Base-by-base conservation (phyloP, 768 basidiomycete species). In the Rhodotorula toruloides region DNA sequence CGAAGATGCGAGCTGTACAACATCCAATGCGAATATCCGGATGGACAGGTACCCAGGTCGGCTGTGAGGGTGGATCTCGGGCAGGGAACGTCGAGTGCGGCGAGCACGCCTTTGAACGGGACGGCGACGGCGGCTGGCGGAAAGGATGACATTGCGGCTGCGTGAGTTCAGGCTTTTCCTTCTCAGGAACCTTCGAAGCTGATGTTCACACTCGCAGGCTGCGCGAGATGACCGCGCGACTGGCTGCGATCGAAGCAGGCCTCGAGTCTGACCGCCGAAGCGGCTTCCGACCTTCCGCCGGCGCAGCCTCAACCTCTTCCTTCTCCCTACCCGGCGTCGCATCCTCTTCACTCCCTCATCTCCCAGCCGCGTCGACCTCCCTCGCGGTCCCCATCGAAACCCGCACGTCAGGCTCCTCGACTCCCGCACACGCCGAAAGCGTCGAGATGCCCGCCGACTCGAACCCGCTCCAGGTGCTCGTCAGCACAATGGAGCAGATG, bases 391-490 rank as follows among this genome's bases (percentile, higher is more conserved):
- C n/a, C n/a, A n/a, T n/a, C n/a, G n/a, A n/a, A n/a, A n/a, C n/a
- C n/a, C n/a, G n/a, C n/a, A n/a, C n/a, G n/a, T n/a, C n/a, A n/a
- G n/a, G n/a, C n/a, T n/a, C 21, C 25, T 52, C 59, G 31, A 47
- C 29, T 22, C 37, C 59, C 0, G 31, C 40, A 0, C 59, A 42
- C 10, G 14, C 13, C 14, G 47, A 42, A 17, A 4, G 22, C 36
- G n/a, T 67, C 36, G 66, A 67, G 27, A 47, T 67, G 37, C 60
- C 66, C 0, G 43, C 25, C 48, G 66, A 67, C 11, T 27, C 56
- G 13, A 67, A 67, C 32, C 66, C 66, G 27, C 39, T 67, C 13
- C 66, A 67, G 39, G 60, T 67, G 0, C 66, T 67, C 37, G 66
- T 67, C 39, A 43, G 49, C 31, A 67, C 66, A 5, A 57, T 67